Base-by-base conservation (phyloP, 768 basidiomycete genomes). In the Megacollybia marginata region DNA sequence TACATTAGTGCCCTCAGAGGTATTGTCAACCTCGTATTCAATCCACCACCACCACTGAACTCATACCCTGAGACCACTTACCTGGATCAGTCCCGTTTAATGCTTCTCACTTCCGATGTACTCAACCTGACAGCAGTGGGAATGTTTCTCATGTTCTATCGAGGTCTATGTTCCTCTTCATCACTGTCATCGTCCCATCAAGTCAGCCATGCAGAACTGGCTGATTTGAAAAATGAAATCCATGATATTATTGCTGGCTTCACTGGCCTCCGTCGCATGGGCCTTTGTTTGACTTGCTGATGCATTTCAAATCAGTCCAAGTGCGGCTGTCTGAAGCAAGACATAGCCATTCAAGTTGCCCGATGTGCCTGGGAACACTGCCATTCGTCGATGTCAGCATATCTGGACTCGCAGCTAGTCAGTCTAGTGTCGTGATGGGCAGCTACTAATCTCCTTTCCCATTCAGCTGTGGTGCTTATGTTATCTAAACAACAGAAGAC, bases 111-210 rank as follows among this genome's bases (percentile, higher is more conserved):
- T 55, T 70, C 78, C 38, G 92, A 95, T 52, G 83, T 83, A 0
- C 75, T 80, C 28, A 90, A 94, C 57, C 70, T 84, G 40, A 79
- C 80, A 16, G 79, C 83, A 42, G 66, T 90, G 46, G 88, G 85
- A 67, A 84, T 92, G 80, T 80, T 91, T 56, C 70, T 90, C 33
- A 70, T 92, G 58, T 79, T 92, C 18, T 91, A 82, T 62, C 81
- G 88, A 38, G 85, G 91, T 60, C 77, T 92, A 55, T 66, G 80
- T 36, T 74, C 75, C 56, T 77, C 80, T 48, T 71, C 71, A 35
- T 59, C 68, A 32, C 60, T 63, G 47, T 65, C 68, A 48, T 56
- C 66, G 31, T 52, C 67, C 13, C 46, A 54, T 34, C 54, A 53
- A 33, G 56, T 57, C 54, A 65, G 70, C 46, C 78, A 78, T 40